Evolutionary conservation across 2,329 filamentous ascomycete genomes (phyloP).

Genomic region (Neodidymelliopsis sp.): DNA sequence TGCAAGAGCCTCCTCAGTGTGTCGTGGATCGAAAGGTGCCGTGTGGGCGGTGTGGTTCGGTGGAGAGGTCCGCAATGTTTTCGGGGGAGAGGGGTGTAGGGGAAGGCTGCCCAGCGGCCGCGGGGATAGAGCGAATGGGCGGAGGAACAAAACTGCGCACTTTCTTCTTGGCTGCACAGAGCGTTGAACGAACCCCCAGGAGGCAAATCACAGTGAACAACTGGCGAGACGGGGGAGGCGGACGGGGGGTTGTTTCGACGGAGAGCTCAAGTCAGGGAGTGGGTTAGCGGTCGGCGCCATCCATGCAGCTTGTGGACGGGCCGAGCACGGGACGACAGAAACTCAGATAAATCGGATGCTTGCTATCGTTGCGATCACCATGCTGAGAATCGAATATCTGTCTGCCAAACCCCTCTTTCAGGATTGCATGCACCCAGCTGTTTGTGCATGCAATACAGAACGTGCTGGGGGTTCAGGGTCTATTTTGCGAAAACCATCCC

Average conservation of each 20-base stretch:
- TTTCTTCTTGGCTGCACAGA: slow-evolving; percentile 26
- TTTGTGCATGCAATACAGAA: slow-evolving; percentile 9
- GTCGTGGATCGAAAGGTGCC: slow-evolving; percentile 9
- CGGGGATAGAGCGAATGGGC: slow-evolving; percentile 19
- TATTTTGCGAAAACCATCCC: slow-evolving; percentile 9
- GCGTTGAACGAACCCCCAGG: slow-evolving; percentile 18
- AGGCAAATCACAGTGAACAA: slow-evolving; percentile 24
- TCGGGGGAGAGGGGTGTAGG: slow-evolving; percentile 17
- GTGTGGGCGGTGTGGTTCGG: slow-evolving; percentile 18
- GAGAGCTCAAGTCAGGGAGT: slow-evolving; percentile 40
- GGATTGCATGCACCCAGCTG: slow-evolving; percentile 1
- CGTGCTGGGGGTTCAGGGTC: slow-evolving; percentile 9
- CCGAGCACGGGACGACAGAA: slow-evolving; percentile 16
- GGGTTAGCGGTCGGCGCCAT: slow-evolving; percentile 18
- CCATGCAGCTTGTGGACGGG: slow-evolving; percentile 19
- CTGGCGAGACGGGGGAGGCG: slow-evolving; percentile 23
- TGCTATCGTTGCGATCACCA: neutral
- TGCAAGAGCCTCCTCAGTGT: slow-evolving; percentile 11
- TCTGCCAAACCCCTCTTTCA: neutral
- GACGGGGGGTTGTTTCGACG: slow-evolving; percentile 24
- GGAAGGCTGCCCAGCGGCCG: slow-evolving; percentile 20
- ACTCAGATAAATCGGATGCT: slow-evolving; percentile 9
- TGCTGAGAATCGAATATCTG: slow-evolving; percentile 1
- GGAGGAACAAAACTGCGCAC: slow-evolving; percentile 18
- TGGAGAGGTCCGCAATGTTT: slow-evolving; percentile 26